These are phyloP conservation scores for Diaporthe sp. DNA, from an alignment of 2,329 filamentous ascomycete genomes.

Conservation along the genomic window DNA sequence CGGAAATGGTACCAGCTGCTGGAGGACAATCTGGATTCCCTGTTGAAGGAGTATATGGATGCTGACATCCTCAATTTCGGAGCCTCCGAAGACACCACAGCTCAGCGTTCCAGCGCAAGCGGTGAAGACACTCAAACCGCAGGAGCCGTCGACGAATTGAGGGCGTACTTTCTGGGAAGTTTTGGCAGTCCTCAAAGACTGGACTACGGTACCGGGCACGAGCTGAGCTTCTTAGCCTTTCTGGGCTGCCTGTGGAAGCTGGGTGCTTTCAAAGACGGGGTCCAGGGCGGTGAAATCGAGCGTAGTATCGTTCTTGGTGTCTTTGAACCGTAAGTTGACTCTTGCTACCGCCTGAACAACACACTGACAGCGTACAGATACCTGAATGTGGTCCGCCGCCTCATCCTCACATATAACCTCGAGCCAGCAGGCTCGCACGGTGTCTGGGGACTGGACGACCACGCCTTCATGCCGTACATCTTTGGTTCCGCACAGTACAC, in stretches of 20 bases:
- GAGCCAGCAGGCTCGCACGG: constrained; percentile 97
- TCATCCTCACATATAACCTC: constrained; percentile 92
- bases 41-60: constrained; percentile 72
- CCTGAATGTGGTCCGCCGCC: constrained; percentile 81
- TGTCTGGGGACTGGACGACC: constrained; percentile 98
- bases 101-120: constrained; percentile 18
- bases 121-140: constrained; percentile 26
- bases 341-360: background rate
- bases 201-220: constrained; percentile 97
- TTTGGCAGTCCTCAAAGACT: constrained; percentile 92
- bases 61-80: constrained; percentile 48
- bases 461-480: constrained; percentile 94
- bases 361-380: constrained; percentile 68
- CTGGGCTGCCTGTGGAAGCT: constrained; percentile 93
- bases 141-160: constrained; percentile 71
- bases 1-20: constrained; percentile 84
- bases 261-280: constrained; percentile 77
- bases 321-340: constrained; percentile 79
- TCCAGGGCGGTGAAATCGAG: constrained; percentile 71
- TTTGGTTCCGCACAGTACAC: constrained; percentile 93
- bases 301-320: constrained; percentile 85
- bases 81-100: constrained; percentile 24
- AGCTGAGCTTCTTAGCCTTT: constrained; percentile 95
- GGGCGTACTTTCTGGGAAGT: constrained; percentile 83
- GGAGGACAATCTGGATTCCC: constrained; percentile 67